Conservation (phyloP, 1,139 yeast species). For the Blastobotrys ciferrii region DNA sequence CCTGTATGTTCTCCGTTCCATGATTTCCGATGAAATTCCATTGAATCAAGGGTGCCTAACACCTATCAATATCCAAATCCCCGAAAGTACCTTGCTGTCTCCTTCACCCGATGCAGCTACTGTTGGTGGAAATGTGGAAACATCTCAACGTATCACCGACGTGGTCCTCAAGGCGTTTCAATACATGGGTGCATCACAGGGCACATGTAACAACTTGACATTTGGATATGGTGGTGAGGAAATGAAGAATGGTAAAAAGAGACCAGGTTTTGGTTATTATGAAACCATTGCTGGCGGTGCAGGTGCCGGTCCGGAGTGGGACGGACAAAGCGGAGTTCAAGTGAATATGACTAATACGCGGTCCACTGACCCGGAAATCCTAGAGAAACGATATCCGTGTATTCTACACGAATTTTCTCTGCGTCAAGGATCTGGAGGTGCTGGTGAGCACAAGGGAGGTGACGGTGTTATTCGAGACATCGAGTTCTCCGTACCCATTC, state of each 20-base stretch:
- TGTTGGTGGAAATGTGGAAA: constrained; percentile 87
- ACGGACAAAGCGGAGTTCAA: constrained; percentile 64
- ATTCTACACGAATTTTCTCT: constrained; percentile 54
- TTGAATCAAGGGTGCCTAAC: constrained; percentile 79
- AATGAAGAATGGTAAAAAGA: constrained; percentile 28
- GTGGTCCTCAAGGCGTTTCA: constrained; percentile 72
- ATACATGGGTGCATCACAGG: constrained; percentile 78
- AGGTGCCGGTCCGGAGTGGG: constrained; percentile 66
- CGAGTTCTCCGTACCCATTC: constrained; percentile 55
- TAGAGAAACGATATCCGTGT: constrained; percentile 66
- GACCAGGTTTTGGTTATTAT: constrained; percentile 63
- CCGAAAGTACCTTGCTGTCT: constrained; percentile 64
- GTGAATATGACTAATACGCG: constrained; percentile 72
- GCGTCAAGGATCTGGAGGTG: constrained; percentile 57
- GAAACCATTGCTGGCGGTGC: constrained; percentile 74
- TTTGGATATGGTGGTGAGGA: constrained; percentile 52
- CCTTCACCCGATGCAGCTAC: constrained; percentile 81
- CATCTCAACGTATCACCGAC: constrained; percentile 81
- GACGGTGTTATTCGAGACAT: constrained; percentile 62
- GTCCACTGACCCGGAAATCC: constrained; percentile 66
- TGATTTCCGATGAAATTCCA: constrained; percentile 77
- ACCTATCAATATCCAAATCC: constrained; percentile 65
- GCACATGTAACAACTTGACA: constrained; percentile 71
- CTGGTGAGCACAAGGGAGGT: constrained; percentile 56
- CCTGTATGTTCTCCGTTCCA: constrained; percentile 69